Conservation (phyloP, 805 yeast species). For the Ogataea wickerhamii region DNA sequence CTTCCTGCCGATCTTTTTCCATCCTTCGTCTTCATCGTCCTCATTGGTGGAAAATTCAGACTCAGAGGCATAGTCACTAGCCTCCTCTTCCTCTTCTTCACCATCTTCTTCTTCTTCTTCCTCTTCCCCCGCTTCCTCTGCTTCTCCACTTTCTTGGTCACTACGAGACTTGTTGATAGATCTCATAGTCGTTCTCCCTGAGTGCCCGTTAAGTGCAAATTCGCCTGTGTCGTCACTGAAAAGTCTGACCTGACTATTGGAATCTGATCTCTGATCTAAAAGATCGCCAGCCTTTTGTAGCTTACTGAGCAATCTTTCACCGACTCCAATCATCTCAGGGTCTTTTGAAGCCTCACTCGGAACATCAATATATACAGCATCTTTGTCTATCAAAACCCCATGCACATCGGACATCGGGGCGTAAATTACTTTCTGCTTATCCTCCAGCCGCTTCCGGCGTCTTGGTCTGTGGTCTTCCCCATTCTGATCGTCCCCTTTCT, state of each 20-base stretch:
- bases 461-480: constrained; percentile 44
- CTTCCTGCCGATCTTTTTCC: constrained; percentile 54
- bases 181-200: constrained; percentile 68
- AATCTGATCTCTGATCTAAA: constrained; percentile 38
- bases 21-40: constrained; percentile 37
- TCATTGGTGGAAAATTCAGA: constrained; percentile 39
- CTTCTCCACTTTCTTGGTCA: constrained; percentile 39
- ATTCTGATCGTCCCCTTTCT: constrained; percentile 60
- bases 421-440: constrained; percentile 87
- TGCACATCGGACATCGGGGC: constrained; percentile 99
- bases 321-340: constrained; percentile 57
- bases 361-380: constrained; percentile 92
- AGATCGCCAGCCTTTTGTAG: constrained; percentile 68
- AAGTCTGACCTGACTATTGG: constrained; percentile 64
- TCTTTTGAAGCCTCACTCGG: constrained; percentile 38
- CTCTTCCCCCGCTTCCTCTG: constrained; percentile 30
- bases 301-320: constrained; percentile 80
- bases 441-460: constrained; percentile 89
- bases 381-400: constrained; percentile 94
- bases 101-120: constrained; percentile 14
- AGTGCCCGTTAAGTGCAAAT: constrained; percentile 34
- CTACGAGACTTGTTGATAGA: constrained; percentile 50
- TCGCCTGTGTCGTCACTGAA: constrained; percentile 50
- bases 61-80: constrained; percentile 48
- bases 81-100: constrained; percentile 21